Base-by-base conservation (phyloP, 257 asterid species). In the Lavandula angustifolia region DNA sequence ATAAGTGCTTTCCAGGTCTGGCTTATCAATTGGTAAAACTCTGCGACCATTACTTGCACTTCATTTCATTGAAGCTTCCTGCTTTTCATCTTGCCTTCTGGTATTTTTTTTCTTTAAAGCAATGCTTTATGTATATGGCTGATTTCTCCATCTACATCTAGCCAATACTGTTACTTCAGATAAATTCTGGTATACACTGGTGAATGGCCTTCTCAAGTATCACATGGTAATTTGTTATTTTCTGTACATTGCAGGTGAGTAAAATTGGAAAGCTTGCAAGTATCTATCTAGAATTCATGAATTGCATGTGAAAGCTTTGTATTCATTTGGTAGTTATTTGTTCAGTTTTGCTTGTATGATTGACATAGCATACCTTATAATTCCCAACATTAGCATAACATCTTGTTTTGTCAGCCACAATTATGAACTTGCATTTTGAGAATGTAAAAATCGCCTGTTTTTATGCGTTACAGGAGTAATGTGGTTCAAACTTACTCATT, bases 71-170 rank as follows among this genome's bases (percentile, higher is more conserved):
- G 14, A 16, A 44, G 9, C 47, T 37, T 56, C 57, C 32, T 7
- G n/a, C 4, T 22, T 13, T 16, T 34, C 47, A n/a, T 52, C 81
- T 76, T 72, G 78, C 38, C 8, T 18, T 35, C 3, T 60, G 95
- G 91, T 87, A 86, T 72, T 86, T 86, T 86, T 86, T 74, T 86
- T 84, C 85, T 82, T 86, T 64, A 86, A 91, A 0, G 85, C 76
- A 5, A 86, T 86, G 95, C 83, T 86, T 51, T 86, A 80, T 71
- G 91, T 84, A 54, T 86, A 82, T 58, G 95, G 91, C 54, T 75
- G 84, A 7, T 78, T 86, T 62, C 81, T 86, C 27, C 77, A 77
- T 54, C 87, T 78, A 33, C 80, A 77, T 50, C 83, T 86, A 4
- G 85, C 82, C 16, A 81, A 84, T 22, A 82, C 87, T 32, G 81